These are phyloP conservation scores for Botrytis elliptica DNA, from an alignment of 2,329 filamentous ascomycete species.

Conservation along the genomic window DNA sequence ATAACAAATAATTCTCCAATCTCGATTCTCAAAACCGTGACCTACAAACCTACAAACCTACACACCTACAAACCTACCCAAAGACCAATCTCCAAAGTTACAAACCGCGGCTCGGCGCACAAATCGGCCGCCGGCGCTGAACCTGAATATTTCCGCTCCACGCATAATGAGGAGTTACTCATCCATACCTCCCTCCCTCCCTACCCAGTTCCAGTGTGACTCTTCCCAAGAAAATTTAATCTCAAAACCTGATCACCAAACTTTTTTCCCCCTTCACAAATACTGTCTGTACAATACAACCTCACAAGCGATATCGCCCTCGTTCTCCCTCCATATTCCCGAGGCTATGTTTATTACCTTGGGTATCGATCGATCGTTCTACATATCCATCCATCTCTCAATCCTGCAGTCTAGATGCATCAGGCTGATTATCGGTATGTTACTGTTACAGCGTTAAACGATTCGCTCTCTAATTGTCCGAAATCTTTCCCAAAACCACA, in stretches of 20 bases:
- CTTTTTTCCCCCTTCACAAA: neutral
- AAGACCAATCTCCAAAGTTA: neutral
- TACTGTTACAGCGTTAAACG: neutral
- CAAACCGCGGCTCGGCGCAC: neutral
- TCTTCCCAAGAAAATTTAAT: neutral
- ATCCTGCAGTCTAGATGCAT: too few species aligned
- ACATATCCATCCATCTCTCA: too few species aligned
- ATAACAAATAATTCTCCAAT: neutral
- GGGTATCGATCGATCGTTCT: neutral
- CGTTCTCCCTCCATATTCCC: neutral
- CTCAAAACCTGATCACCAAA: neutral
- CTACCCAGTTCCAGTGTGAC: too few species aligned
- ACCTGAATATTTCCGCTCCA: neutral
- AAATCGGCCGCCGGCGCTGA: neutral
- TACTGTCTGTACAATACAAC: neutral
- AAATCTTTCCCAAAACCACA: neutral
- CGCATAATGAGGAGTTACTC: neutral
- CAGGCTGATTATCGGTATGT: neutral
- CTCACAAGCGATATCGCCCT: constrained; percentile 2
- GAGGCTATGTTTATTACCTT: neutral
- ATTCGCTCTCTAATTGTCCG: constrained; percentile 1
- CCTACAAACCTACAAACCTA: too few species aligned
- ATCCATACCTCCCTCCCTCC: too few species aligned
- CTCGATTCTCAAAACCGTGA: neutral
- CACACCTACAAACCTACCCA: too few species aligned